Conservation (phyloP, 2,329 filamentous ascomycete species). For the Aspergillus sp. region DNA sequence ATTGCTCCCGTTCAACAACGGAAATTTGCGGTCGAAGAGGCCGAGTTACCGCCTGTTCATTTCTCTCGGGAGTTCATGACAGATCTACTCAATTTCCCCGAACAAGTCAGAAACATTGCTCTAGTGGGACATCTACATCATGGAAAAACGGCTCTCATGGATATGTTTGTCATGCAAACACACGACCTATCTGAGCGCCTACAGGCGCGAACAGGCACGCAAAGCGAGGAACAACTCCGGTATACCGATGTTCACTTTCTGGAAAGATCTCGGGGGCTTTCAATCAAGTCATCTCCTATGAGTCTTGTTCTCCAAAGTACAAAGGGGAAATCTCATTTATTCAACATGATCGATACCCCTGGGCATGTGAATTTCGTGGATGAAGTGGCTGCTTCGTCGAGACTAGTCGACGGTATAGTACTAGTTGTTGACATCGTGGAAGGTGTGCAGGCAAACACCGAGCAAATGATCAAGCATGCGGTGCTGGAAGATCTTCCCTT, state of each 20-base stretch:
- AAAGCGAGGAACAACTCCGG: conserved; percentile 82
- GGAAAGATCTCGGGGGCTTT: conserved; percentile 85
- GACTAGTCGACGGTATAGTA: conserved; percentile 87
- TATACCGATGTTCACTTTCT: conserved; percentile 92
- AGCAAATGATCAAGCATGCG: conserved; percentile 95
- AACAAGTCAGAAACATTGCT: conserved; percentile 90
- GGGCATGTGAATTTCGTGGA: conserved; percentile 99
- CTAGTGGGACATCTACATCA: conserved; percentile 93
- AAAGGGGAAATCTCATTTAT: conserved; percentile 87
- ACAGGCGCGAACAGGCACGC: conserved; percentile 77
- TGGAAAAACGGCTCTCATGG: conserved; percentile 97
- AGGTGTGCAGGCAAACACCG: conserved; percentile 97
- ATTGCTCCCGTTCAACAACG: conserved; percentile 90
- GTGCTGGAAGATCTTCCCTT: conserved; percentile 86
- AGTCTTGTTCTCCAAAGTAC: conserved; percentile 84
- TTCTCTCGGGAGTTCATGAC: conserved; percentile 92
- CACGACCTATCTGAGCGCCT: conserved; percentile 80
- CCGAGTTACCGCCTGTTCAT: conserved; percentile 82
- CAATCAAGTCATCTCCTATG: conserved; percentile 93
- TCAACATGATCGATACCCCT: conserved; percentile 94
- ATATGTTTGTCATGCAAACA: conserved; percentile 95
- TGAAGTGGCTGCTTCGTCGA: conserved; percentile 84
- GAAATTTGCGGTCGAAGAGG: conserved; percentile 93
- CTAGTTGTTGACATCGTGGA: conserved; percentile 95
- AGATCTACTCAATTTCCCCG: conserved; percentile 92